Evolutionary conservation across 2,329 filamentous ascomycete species (phyloP).

Genomic region (Pseudomassariella vexata): DNA sequence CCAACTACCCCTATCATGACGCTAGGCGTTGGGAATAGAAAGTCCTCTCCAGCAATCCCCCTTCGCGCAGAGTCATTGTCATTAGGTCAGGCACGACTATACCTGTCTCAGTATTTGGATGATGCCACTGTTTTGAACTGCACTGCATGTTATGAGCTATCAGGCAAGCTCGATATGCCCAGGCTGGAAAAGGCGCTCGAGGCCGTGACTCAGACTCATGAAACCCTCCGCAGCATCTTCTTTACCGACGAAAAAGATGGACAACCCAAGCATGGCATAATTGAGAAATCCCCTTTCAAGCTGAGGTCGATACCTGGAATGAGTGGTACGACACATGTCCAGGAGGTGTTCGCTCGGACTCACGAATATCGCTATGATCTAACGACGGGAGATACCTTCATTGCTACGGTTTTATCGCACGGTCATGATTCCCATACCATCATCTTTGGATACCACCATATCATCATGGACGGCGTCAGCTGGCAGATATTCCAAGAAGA

Average conservation of each 20-base stretch:
- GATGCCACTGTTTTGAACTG: too few species aligned
- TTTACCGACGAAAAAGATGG: conserved; percentile 8
- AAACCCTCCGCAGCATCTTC: conserved; percentile 18
- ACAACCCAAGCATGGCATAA: too few species aligned
- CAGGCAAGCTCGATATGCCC: too few species aligned
- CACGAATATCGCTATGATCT: conserved; percentile 22
- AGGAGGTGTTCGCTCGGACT: conserved; percentile 1
- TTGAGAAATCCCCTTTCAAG: too few species aligned
- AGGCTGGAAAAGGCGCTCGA: conserved; percentile 22
- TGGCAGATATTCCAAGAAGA: conserved; percentile 36
- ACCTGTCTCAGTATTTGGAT: too few species aligned
- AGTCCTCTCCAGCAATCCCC: too few species aligned
- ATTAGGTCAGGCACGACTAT: too few species aligned
- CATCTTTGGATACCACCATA: conserved; percentile 41
- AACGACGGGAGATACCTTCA: conserved; percentile 15
- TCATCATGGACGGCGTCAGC: conserved; percentile 42
- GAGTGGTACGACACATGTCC: not conserved
- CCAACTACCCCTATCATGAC: too few species aligned
- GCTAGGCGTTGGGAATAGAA: too few species aligned
- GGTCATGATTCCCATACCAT: conserved; percentile 25
- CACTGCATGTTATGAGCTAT: too few species aligned
- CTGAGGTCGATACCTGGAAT: too few species aligned
- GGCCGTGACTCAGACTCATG: conserved; percentile 16
- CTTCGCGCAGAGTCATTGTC: too few species aligned
- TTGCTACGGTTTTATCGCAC: conserved; percentile 17